Base-by-base conservation (phyloP, 192 early-diverging fungal species). In the Gonapodya prolifera region DNA sequence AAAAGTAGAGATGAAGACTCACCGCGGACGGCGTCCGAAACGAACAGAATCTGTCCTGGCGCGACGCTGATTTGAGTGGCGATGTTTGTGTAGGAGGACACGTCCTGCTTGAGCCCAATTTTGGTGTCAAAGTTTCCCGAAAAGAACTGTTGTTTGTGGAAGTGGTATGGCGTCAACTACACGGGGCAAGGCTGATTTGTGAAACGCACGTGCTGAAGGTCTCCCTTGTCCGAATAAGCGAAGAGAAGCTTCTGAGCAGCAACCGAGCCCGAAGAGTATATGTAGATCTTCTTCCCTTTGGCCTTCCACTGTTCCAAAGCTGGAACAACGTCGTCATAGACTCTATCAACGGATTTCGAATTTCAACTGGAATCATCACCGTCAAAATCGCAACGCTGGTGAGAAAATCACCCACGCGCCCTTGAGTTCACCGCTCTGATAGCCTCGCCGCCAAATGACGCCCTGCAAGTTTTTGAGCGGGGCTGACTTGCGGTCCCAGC, bases 181-280 rank as follows among this genome's bases (percentile, higher is more conserved):
- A 81, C 31, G n/a, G 0, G 61, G 35, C 2, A 13, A 29, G 1
- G 34, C 35, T 30, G 29, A n/a, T 17, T 31, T 31, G 13, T 30
- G 2, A 1, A 30, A 75, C 30, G 79, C 86, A 90, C 88, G 33
- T 82, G 79, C 30, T 89, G 83, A 69, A 98, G 75, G 75, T 97
- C 85, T 17, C 95, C 96, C 69, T 94, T 87, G 35, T 91, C 88
- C 0, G 91, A 91, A 79, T 87, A 90, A 17, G 91, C 89, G 84
- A 99, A 97, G 2, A 99, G 82, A 13, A 97, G 85, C 83, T 98
- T 98, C 78, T 99, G 97, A 0, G 96, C 97, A 35, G 86, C 83
- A 1, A 99, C 87, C 70, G 94, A 96, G 8, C 97, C 97, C 77
- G 96, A 98, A 32, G 96, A 97, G 87, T 98, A 99, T 34, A 99